Evolutionary conservation across 2,329 filamentous ascomycete species (phyloP).

Genomic region (Calonectria multiphialidica): DNA sequence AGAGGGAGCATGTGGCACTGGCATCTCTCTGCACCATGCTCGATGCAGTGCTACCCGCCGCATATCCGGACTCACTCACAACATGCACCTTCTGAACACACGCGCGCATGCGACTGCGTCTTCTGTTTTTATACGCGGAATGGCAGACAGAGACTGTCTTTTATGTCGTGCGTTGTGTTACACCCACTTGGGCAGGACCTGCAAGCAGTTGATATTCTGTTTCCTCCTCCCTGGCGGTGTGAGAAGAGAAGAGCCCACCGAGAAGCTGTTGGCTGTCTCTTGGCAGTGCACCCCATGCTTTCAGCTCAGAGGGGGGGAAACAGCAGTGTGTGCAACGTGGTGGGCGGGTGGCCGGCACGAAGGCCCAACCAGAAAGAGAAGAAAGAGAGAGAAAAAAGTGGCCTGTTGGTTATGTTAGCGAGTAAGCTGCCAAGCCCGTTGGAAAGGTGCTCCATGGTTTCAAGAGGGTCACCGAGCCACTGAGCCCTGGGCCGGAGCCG

Average conservation of each 20-base stretch:
- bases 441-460: constrained; percentile 6
- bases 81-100: too few species aligned
- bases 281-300: neutral
- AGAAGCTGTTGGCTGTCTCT: neutral
- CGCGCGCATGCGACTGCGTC: too few species aligned
- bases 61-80: too few species aligned
- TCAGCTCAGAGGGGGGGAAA: neutral
- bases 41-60: neutral
- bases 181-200: too few species aligned
- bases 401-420: neutral
- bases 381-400: neutral
- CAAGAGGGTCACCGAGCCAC: too few species aligned
- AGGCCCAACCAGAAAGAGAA: neutral
- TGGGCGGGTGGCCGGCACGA: neutral
- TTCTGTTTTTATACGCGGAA: too few species aligned
- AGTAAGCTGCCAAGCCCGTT: neutral
- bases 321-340: neutral
- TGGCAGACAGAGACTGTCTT: too few species aligned
- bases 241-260: neutral
- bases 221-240: neutral
- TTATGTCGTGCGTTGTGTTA: too few species aligned
- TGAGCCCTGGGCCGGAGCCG: neutral
- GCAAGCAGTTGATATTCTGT: too few species aligned
- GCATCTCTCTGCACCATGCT: neutral
- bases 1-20: neutral